These are phyloP conservation scores for Yamadazyma atlantica DNA, from an alignment of 1,139 yeast species.

Conservation along the genomic window DNA sequence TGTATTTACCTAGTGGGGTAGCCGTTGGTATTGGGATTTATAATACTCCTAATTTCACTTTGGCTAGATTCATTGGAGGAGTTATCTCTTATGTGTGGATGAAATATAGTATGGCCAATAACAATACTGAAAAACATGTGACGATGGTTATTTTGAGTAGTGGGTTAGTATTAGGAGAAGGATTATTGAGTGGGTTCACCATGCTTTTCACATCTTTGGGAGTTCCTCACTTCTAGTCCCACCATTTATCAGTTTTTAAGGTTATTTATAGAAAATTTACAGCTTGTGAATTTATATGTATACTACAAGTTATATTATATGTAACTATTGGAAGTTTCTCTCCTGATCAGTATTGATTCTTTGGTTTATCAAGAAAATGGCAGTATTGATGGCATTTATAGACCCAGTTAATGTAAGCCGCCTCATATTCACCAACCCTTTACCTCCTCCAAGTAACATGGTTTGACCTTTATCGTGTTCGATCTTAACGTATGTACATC, in stretches of 20 bases:
- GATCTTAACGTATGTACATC: conserved; percentile 70
- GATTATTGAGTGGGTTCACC: conserved; percentile 77
- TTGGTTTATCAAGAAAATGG: conserved; percentile 74
- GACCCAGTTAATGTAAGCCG: conserved; percentile 72
- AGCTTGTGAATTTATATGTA: neutral
- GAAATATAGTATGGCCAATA: conserved; percentile 12
- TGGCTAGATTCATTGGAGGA: conserved; percentile 93
- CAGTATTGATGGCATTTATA: conserved; percentile 69
- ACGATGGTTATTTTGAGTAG: conserved; percentile 83
- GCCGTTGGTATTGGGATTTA: conserved; percentile 97
- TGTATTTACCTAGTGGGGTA: conserved; percentile 85
- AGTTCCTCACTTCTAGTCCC: conserved; percentile 22
- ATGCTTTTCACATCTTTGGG: conserved; percentile 72
- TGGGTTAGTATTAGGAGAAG: conserved; percentile 93
- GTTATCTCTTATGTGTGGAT: conserved; percentile 66
- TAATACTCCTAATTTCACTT: conserved; percentile 88
- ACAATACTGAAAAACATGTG: conserved; percentile 29
- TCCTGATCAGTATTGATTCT: conserved; percentile 67
- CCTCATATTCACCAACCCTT: conserved; percentile 57
- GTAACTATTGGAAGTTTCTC: conserved; percentile 32
- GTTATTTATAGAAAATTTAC: no score
- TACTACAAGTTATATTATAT: conserved; percentile 3
- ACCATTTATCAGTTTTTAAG: neutral
- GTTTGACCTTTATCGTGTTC: conserved; percentile 52
- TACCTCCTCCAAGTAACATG: conserved; percentile 55